These are phyloP conservation scores for Botryotinia globosa DNA, from an alignment of 2,329 filamentous ascomycete genomes.

Conservation along the genomic window DNA sequence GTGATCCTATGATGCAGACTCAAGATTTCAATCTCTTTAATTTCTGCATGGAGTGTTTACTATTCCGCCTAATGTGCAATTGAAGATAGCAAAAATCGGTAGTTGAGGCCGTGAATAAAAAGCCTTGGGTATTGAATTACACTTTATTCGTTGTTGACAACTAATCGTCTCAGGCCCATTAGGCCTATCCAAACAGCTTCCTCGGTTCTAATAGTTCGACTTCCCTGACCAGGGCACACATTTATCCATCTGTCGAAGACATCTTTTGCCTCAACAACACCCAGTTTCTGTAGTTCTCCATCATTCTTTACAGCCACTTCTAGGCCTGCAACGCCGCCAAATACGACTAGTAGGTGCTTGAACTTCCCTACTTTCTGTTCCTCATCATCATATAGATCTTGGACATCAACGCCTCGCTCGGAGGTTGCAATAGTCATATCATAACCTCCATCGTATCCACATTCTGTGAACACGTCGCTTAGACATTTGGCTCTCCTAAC, in stretches of 20 bases:
- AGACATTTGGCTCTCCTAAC: slow-evolving; percentile 65
- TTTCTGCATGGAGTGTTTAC: not conserved
- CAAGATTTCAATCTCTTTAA: not conserved
- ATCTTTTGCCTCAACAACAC: slow-evolving; percentile 62
- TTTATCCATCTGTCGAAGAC: slow-evolving; percentile 86
- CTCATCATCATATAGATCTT: slow-evolving; percentile 32
- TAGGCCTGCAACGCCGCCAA: slow-evolving; percentile 77
- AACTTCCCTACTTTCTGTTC: slow-evolving; percentile 45
- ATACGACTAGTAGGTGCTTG: slow-evolving; percentile 72
- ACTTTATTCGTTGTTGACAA: slow-evolving; percentile 37
- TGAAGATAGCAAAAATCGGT: not conserved
- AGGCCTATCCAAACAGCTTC: slow-evolving; percentile 78
- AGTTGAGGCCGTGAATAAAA: not conserved
- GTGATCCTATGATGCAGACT: not conserved
- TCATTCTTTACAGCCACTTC: slow-evolving; percentile 70
- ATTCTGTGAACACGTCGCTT: slow-evolving; percentile 74
- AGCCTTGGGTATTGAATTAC: not conserved
- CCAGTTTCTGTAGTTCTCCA: slow-evolving; percentile 51
- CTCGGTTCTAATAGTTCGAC: slow-evolving; percentile 77
- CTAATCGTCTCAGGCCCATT: slow-evolving; percentile 60
- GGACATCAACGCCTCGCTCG: slow-evolving; percentile 59
- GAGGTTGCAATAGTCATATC: slow-evolving; percentile 81
- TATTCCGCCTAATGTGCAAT: not conserved
- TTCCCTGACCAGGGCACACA: slow-evolving; percentile 75
- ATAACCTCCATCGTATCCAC: slow-evolving; percentile 72